Conservation (phyloP, 2,329 filamentous ascomycete species). For the Fusarium sororula region DNA sequence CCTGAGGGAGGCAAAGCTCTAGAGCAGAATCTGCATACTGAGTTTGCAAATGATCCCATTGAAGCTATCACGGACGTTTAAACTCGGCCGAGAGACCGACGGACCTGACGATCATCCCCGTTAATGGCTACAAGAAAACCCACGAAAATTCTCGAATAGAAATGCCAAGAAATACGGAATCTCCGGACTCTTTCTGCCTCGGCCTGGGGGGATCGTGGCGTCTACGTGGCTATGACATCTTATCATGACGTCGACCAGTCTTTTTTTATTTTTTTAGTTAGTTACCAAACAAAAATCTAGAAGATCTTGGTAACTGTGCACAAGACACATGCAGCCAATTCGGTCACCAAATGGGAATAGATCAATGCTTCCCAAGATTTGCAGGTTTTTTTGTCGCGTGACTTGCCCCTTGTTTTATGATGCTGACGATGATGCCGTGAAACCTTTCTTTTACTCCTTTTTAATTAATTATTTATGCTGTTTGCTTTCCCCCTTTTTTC, state of each 20-base stretch:
- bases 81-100: slow-evolving; percentile 34
- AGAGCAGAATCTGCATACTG: neutral
- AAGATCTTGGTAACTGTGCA: slow-evolving; percentile 31
- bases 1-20: too few relatives aligned
- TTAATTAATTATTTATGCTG: neutral
- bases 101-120: slow-evolving; percentile 12
- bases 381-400: slow-evolving; percentile 36
- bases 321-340: slow-evolving; percentile 38
- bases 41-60: neutral
- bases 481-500: neutral
- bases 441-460: neutral
- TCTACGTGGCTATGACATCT: slow-evolving; percentile 2
- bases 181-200: slow-evolving; percentile 9
- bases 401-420: slow-evolving; percentile 26
- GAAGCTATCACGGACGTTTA: neutral
- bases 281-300: neutral
- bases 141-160: neutral
- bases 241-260: slow-evolving; percentile 22
- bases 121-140: neutral
- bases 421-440: slow-evolving; percentile 4
- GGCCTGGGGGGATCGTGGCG: neutral
- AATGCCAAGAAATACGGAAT: slow-evolving; percentile 13
- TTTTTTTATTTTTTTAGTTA: neutral
- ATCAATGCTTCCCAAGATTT: neutral
- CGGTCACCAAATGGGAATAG: slow-evolving; percentile 40